Evolutionary conservation across 208 protist species (phyloP).

Genomic region (Crithidia thermophila): DNA sequence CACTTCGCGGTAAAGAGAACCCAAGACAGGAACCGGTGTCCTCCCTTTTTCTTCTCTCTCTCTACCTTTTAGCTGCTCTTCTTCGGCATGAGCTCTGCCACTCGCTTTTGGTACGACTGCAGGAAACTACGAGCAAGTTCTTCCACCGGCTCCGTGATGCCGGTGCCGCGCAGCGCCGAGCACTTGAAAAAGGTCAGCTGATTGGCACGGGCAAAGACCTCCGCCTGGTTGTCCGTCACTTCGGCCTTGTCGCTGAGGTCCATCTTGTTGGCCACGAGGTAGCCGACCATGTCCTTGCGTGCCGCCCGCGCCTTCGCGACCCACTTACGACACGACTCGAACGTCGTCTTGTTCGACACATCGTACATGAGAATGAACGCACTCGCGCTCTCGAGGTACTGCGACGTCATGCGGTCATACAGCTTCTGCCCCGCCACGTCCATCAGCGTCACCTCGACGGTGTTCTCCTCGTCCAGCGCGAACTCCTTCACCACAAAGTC

Average conservation of each 20-base stretch:
- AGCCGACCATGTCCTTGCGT: conserved; percentile 73
- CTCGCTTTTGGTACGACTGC: conserved; percentile 74
- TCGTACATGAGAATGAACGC: conserved; percentile 93
- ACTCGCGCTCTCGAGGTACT: conserved; percentile 63
- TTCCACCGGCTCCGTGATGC: conserved; percentile 82
- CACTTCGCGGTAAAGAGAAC: no score
- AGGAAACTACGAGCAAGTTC: conserved; percentile 70
- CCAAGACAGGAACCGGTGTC: no score
- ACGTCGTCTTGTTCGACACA: conserved; percentile 88
- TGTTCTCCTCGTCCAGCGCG: conserved; percentile 71
- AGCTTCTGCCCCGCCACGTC: conserved; percentile 88
- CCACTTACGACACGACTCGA: conserved; percentile 89
- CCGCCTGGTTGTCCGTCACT: conserved; percentile 86
- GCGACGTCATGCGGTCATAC: conserved; percentile 77
- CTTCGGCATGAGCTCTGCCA: conserved; percentile 30
- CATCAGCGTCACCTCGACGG: conserved; percentile 86
- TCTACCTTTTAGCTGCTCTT: not conserved
- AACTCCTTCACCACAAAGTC: conserved; percentile 93
- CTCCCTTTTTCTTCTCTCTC: no score
- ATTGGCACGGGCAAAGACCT: conserved; percentile 74
- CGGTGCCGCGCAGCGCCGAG: conserved; percentile 83
- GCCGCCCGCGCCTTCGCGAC: conserved; percentile 47
- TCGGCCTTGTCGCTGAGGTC: conserved; percentile 88
- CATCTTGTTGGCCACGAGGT: conserved; percentile 90
- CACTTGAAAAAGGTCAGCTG: conserved; percentile 86